Conservation (phyloP, 352 stramenopile genomes). For the Phytophthora kernoviae region DNA sequence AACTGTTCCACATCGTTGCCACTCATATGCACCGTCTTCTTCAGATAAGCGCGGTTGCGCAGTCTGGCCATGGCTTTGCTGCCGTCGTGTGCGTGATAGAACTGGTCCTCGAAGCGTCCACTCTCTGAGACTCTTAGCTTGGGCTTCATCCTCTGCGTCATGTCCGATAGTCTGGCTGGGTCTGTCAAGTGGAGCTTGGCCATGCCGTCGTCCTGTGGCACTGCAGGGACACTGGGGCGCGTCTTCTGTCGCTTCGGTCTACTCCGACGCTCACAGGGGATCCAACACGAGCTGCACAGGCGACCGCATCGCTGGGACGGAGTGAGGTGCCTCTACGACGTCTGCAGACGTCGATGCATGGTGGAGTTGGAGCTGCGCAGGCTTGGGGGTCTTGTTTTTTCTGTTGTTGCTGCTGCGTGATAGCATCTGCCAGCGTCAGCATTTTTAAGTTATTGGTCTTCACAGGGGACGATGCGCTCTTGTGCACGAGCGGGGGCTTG, state of each 20-base stretch:
- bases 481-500: conserved; percentile 3
- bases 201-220: conserved; percentile 24
- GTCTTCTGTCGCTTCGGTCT: conserved; percentile 10
- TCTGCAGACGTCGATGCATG: neutral
- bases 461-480: conserved; percentile 24
- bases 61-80: conserved; percentile 82
- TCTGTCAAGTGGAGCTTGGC: conserved; percentile 23
- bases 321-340: conserved; percentile 6
- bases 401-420: conserved; percentile 19
- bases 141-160: conserved; percentile 49
- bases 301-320: conserved; percentile 8
- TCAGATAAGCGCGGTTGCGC: conserved; percentile 76
- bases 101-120: conserved; percentile 86
- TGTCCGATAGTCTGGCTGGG: conserved; percentile 23
- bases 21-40: conserved; percentile 76
- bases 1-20: conserved; percentile 86
- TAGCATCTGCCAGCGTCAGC: conserved; percentile 21
- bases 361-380: neutral
- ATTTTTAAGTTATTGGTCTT: conserved; percentile 18
- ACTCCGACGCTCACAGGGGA: conserved; percentile 1
- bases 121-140: conserved; percentile 83
- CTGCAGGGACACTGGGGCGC: conserved; percentile 5
- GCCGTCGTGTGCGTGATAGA: conserved; percentile 81
- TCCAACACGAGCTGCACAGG: conserved; percentile 9
- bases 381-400: conserved; percentile 6